phyloP scores from a whole-genome alignment of 176 grass and related monocot genomes.

The Oryza longistaminata region DNA sequence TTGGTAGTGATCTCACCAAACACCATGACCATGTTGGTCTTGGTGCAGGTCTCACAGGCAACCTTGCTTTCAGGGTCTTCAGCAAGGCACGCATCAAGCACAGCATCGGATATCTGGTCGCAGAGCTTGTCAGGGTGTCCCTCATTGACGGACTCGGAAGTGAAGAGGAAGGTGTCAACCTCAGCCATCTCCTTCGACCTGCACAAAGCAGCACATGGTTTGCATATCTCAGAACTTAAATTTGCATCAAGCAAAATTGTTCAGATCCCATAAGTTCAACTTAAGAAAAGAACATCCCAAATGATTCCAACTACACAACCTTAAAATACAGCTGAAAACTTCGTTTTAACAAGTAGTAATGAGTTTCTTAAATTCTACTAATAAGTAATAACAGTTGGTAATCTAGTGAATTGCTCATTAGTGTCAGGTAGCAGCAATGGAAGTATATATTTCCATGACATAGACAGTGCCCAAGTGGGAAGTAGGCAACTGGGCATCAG shows the following conservation, averaged over 20 bases:
- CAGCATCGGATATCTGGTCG: slow-evolving; percentile 58
- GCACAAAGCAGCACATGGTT: not conserved
- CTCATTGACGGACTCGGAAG: slow-evolving; percentile 57
- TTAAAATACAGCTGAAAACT: not conserved
- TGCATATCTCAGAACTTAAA: not conserved
- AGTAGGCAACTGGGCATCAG: not conserved
- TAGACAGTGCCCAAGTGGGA: not conserved
- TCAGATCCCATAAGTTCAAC: not conserved
- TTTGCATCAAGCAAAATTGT: not conserved
- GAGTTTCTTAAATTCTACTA: not conserved
- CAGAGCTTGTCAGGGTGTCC: slow-evolving; percentile 63
- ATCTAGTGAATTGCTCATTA: not conserved
- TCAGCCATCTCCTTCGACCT: slow-evolving; percentile 44
- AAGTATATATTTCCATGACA: not conserved
- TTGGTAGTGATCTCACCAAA: slow-evolving; percentile 65
- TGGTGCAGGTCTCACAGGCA: slow-evolving; percentile 62
- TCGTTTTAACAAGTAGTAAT: not conserved
- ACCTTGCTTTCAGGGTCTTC: slow-evolving; percentile 60
- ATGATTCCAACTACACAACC: not conserved
- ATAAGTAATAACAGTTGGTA: not conserved
- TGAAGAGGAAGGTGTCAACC: slow-evolving; percentile 59
- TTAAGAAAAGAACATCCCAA: not conserved
- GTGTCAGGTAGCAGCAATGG: not conserved
- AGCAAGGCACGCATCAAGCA: slow-evolving; percentile 55
- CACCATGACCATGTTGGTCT: slow-evolving; percentile 64